Evolutionary conservation across 2,329 filamentous ascomycete genomes (phyloP).

Genomic region (Coniochaeta ligniaria): DNA sequence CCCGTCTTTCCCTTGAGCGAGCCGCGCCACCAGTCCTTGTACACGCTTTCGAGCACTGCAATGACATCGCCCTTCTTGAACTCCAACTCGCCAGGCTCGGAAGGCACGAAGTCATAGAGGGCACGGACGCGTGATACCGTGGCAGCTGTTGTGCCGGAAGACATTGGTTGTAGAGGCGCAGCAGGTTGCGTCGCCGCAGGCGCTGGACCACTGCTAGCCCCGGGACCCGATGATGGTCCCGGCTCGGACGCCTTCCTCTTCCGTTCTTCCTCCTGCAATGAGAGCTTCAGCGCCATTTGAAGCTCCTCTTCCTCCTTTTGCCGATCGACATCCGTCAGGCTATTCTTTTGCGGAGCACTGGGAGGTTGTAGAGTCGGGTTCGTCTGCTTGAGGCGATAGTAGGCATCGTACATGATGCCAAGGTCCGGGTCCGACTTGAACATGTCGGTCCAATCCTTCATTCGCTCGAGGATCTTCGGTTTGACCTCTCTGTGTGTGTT

Average conservation of each 20-base stretch:
- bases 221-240: slow-evolving; percentile 27
- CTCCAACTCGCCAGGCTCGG: slow-evolving; percentile 87
- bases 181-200: slow-evolving; percentile 21
- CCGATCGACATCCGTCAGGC: slow-evolving; percentile 82
- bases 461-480: slow-evolving; percentile 91
- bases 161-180: slow-evolving; percentile 47
- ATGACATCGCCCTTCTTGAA: slow-evolving; percentile 98
- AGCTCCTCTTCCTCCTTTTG: slow-evolving; percentile 96
- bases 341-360: slow-evolving; percentile 86
- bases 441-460: slow-evolving; percentile 95
- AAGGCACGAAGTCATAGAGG: slow-evolving; percentile 89
- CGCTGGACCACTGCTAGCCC: slow-evolving; percentile 22
- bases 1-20: slow-evolving; percentile 90
- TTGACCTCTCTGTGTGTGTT: slow-evolving; percentile 97
- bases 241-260: slow-evolving; percentile 41
- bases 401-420: slow-evolving; percentile 96
- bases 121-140: slow-evolving; percentile 93
- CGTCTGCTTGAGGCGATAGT: slow-evolving; percentile 72
- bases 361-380: slow-evolving; percentile 88
- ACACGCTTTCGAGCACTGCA: slow-evolving; percentile 93
- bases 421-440: slow-evolving; percentile 83
- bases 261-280: slow-evolving; percentile 76
- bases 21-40: slow-evolving; percentile 99
- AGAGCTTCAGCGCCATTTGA: slow-evolving; percentile 90
- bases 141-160: slow-evolving; percentile 85